Evolutionary conservation across 768 basidiomycete genomes (phyloP), one percentile per base, ranked within the genome.

Genomic region (Leccinellum luteum): DNA sequence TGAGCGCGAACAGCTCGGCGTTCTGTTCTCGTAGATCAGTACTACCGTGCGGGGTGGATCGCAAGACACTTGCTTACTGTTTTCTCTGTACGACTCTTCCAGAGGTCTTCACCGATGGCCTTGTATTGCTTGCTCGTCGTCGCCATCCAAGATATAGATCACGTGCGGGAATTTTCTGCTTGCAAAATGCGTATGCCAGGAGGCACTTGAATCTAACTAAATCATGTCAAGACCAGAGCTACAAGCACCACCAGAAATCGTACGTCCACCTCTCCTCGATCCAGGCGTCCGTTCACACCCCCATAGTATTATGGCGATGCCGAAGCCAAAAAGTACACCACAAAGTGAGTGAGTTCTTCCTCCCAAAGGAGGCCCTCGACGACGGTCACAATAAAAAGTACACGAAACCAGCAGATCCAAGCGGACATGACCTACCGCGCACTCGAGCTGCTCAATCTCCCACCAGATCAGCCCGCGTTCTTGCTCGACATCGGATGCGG

Each of bases 401-500:
- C 95, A 30, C 94, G 97, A 53, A 93, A 96, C 67, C 95, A 98
- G 72, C 87, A 89, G 70, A 94, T 99, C 59, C 97, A 99, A 69
- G 89, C 94, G 10, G 88, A 95, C 61, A 98, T 99, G 97, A 97
- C 97, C 15, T 91, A 94, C 64, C 84, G 97, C 63, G 95, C 95
- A 2, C 76, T 99, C 32, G 97, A 98, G 71, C 80, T 99, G 12
- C 79, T 98, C 44, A 90, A 86, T 63, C 74, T 98, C 35, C 88
- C 94, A 10, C 80, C 81, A 48, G 89, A 86, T 48, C 79, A 93
- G 57, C 85, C 94, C 0, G 88, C 90, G 0, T 91, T 90, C 67
- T 76, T 99, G 15, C 82, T 98, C 32, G 97, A 99, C 70, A 94
- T 99, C 56, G 97, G 97, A 2, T 98, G 95, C 67, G 97, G 97